Conservation (phyloP, 306 rosid genomes). For the Prunus mume region DNA sequence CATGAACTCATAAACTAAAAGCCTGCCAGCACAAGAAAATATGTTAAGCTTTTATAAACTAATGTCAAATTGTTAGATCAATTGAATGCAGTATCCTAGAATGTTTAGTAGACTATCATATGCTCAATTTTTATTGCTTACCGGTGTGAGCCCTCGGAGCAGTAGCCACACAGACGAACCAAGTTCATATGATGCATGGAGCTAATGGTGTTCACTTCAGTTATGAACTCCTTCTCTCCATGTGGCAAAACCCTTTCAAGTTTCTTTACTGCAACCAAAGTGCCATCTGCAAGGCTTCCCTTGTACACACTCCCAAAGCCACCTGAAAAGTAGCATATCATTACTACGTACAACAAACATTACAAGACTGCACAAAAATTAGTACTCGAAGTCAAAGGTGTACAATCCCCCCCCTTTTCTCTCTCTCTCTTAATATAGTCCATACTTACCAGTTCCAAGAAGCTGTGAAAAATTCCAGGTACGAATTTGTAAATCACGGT, state of each 20-base stretch:
- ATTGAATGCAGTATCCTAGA: neutral
- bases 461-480: constrained; percentile 73
- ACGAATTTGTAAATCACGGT: constrained; percentile 74
- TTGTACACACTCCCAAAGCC: constrained; percentile 95
- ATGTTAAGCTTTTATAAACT: neutral
- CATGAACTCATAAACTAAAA: constrained; percentile 87
- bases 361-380: neutral
- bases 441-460: constrained; percentile 64
- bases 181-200: constrained; percentile 98
- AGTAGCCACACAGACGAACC: constrained; percentile 86
- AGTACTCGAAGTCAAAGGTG: too few relatives aligned
- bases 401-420: too few relatives aligned
- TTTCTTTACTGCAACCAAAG: constrained; percentile 82
- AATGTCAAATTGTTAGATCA: neutral
- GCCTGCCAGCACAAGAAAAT: constrained; percentile 46
- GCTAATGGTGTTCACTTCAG: constrained; percentile 94
- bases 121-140: constrained; percentile 16
- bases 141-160: constrained; percentile 83
- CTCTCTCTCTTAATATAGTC: neutral
- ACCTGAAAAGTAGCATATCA: constrained; percentile 49
- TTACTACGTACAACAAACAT: neutral
- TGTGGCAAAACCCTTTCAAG: constrained; percentile 90
- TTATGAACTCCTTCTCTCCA: constrained; percentile 88
- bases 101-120: neutral
- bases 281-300: constrained; percentile 89